Evolutionary conservation across 352 stramenopile species (phyloP).

Genomic region (Pythium dissimile): DNA sequence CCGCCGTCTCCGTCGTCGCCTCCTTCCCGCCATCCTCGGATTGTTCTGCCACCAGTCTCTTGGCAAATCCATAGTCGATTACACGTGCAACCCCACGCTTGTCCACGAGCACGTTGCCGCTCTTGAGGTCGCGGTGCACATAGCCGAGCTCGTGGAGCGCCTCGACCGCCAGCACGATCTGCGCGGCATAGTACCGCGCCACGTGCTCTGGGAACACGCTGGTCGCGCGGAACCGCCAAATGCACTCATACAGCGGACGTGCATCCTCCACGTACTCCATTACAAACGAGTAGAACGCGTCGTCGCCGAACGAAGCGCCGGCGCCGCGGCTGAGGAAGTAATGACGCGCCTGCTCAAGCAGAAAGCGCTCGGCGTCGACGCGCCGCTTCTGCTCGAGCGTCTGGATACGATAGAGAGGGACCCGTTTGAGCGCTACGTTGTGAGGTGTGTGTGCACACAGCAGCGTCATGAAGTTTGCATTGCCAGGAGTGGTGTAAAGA

Average conservation of each 20-base stretch:
- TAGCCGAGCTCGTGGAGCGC: slow-evolving; percentile 49
- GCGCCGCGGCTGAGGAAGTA: slow-evolving; percentile 35
- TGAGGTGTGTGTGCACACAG: background rate
- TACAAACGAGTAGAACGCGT: slow-evolving; percentile 27
- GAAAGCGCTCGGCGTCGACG: slow-evolving; percentile 37
- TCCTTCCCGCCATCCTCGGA: too few relatives aligned
- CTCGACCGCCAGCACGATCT: slow-evolving; percentile 61
- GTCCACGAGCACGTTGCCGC: slow-evolving; percentile 63
- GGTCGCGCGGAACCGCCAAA: slow-evolving; percentile 49
- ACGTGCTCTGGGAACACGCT: slow-evolving; percentile 49
- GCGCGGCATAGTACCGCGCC: slow-evolving; percentile 54
- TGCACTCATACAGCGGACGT: slow-evolving; percentile 59
- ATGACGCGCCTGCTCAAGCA: slow-evolving; percentile 35
- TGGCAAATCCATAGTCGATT: slow-evolving; percentile 75
- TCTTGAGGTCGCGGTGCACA: slow-evolving; percentile 82
- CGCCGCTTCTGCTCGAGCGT: slow-evolving; percentile 39
- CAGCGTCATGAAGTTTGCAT: too few relatives aligned
- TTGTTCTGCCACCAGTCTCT: background rate
- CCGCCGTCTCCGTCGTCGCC: too few relatives aligned
- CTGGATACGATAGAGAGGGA: slow-evolving; percentile 33
- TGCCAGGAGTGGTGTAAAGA: too few relatives aligned
- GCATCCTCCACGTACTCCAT: slow-evolving; percentile 58
- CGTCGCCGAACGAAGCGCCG: slow-evolving; percentile 27
- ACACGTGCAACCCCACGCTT: slow-evolving; percentile 40
- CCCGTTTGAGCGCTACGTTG: slow-evolving; percentile 69